Evolutionary conservation across 2,329 filamentous ascomycete genomes (phyloP), one percentile per base, ranked within the genome.

Genomic region (Dactylellina parvicollis): DNA sequence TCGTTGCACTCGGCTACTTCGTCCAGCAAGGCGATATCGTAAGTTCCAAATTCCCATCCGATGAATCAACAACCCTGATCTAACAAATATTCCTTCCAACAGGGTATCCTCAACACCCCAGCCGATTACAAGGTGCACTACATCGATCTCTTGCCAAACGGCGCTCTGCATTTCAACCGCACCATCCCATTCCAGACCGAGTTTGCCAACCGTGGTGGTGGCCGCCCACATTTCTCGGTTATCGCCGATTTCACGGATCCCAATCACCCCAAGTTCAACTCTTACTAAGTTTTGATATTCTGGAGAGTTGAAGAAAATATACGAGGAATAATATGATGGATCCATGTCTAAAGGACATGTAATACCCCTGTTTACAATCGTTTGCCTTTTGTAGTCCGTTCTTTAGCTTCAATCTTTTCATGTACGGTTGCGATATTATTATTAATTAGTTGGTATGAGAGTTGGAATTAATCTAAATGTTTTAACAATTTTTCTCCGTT

Each of bases 1-100:
- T 89, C 14, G 82, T 88, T 1, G 86, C 88, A 12, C 87, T 85
- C n/a, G 87, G 87, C 57, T 89, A 89, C 81, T 89, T 89, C 77
- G 85, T 89, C 1, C 86, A 89, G 80, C 85, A 83, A 8, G 86
- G 86, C 24, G 84, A 86, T 72, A 80, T 75, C 81, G 77, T 73
- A 73, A 65, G 67, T 52, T 28, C n/a, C 76, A 78, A 16, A 12
- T n/a, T 38, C 46, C n/a, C 16, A 1, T 20, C n/a, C 30, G 7
- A 60, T 5, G 12, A 38, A 49, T 26, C n/a, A n/a, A n/a, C 1
- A 66, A 12, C 7, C 9, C 1, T 16, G 20, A 14, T 8, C 75
- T 78, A 34, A 77, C 65, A 47, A 20, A 22, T 42, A 1, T 20
- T 18, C 22, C n/a, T 34, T 28, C n/a, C 10, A 20, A 60, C 42